Conservation (phyloP, 768 basidiomycete genomes). For the Xerocomus spinulosus region DNA sequence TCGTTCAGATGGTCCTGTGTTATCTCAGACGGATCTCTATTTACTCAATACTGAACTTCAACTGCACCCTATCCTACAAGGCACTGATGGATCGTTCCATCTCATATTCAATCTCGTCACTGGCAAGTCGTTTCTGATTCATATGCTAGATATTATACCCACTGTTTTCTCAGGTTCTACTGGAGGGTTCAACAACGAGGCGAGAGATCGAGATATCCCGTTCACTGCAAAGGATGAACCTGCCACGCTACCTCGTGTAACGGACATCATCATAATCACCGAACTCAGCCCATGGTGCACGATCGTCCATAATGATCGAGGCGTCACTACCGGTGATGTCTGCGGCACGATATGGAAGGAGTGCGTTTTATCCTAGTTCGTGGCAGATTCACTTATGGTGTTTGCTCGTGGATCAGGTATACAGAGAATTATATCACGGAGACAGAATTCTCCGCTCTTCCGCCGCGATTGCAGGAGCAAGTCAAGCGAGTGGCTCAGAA, state of each 20-base stretch:
- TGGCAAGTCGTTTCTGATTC: constrained; percentile 37
- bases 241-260: constrained; percentile 63
- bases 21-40: constrained; percentile 78
- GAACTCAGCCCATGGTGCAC: constrained; percentile 75
- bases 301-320: constrained; percentile 62
- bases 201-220: constrained; percentile 55
- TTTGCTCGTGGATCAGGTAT: constrained; percentile 45
- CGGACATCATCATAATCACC: constrained; percentile 55
- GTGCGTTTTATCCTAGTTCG: constrained; percentile 45
- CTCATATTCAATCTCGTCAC: constrained; percentile 69
- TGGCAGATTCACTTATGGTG: constrained; percentile 7
- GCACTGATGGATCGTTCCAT: constrained; percentile 45
- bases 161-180: constrained; percentile 43
- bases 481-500: constrained; percentile 57
- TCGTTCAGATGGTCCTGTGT: constrained; percentile 66
- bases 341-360: constrained; percentile 70
- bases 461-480: constrained; percentile 64
- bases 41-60: constrained; percentile 66
- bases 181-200: constrained; percentile 56
- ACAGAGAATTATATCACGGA: constrained; percentile 65
- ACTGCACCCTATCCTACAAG: constrained; percentile 67
- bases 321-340: constrained; percentile 76
- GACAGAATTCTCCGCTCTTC: constrained; percentile 55
- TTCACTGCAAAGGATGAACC: constrained; percentile 55
- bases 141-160: background rate